Base-by-base conservation (phyloP, 1,284 basidiomycete genomes). In the Ceratobasidium sp. region DNA sequence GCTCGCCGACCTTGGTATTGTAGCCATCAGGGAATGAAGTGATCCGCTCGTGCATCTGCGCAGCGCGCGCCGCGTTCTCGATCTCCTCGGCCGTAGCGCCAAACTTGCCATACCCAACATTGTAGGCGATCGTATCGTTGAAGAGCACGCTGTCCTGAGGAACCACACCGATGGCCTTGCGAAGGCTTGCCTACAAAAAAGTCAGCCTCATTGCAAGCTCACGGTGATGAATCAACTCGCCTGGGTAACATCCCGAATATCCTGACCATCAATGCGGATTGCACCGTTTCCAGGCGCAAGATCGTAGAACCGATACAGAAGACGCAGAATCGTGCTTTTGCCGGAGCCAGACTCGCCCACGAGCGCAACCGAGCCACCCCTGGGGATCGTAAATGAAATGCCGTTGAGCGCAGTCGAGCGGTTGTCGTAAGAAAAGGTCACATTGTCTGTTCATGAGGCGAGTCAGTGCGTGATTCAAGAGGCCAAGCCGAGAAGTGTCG, bases 301-400 rank as follows among this genome's bases (percentile, higher is more conserved):
- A 79, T 97, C 95, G 81, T 97, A 96, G 84, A 98, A 95, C 58
- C 95, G 88, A 81, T 94, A 97, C 16, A 98, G 85, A 59, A 95
- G 85, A 19, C 93, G 90, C 72, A 95, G 83, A 71, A 96, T 88
- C 0, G 94, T 94, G 8, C 90, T 92, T 81, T 95, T 95, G 49
- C 93, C 91, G 14, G 91, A 85, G 4, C 92, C 92, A 19, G 91
- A 91, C 80, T 92, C 90, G 53, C 91, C 92, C 16, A 96, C 92
- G 31, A 96, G 86, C 0, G 94, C 94, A 13, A 95, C 92, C 13
- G 91, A 90, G 5, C 88, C 88, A 16, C 90, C 91, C 80, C 89
- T 92, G 3, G 90, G 92, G 37, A 95, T 89, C 79, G 88, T 91
- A 86, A 97, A 97, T 8, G 90, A 93, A 63, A 98, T 86, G 27